Evolutionary conservation across 257 asterid species (phyloP), one percentile per base, ranked within the genome.

Genomic region (Capsicum chinense): DNA sequence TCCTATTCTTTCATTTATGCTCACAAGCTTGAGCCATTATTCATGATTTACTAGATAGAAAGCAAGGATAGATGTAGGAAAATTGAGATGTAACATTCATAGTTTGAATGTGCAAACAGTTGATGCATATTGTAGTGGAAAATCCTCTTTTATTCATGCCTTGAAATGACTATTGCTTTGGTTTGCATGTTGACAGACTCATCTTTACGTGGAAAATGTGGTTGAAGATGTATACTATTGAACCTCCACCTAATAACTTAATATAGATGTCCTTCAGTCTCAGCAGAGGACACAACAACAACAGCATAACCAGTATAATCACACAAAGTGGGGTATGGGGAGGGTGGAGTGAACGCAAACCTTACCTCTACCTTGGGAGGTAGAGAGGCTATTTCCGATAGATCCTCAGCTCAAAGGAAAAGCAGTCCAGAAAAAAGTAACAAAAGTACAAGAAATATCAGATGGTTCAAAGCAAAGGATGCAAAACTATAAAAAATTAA

Each of bases 11-110:
- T 81, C 33, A 83, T 85, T 88, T 74, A 84, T 91, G 90, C 90
- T 90, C 86, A 83, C 81, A 78, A 79, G 66, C 21, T 39, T 68
- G 92, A 90, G 94, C 90, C 91, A 83, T 85, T 87, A 80, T 88
- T 89, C 79, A 84, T 42, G 86, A 50, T 37, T 84, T 67, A 63
- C 58, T 9, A 68, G 16, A 76, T 78, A 78, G 79, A 6, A 83
- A 54, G 56, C 67, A 73, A 56, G 19, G 26, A 54, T 52, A 78
- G 82, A 14, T 54, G 64, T 78, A 78, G 82, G 82, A 26, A 52
- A 78, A 54, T 54, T 78, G 66, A 54, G 50, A 2, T 78, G 82
- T 54, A 78, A 33, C 50, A 5, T 78, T 78, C 64, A 78, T 78
- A 26, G 64, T 78, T 78, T 78, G 64, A 54, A 52, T 54, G 64